Percentiles rank a stretch among this genome's conserved stretches.
Evolutionary conservation across 345 rosid species (phyloP).

Genomic region (Pistacia integerrima): DNA sequence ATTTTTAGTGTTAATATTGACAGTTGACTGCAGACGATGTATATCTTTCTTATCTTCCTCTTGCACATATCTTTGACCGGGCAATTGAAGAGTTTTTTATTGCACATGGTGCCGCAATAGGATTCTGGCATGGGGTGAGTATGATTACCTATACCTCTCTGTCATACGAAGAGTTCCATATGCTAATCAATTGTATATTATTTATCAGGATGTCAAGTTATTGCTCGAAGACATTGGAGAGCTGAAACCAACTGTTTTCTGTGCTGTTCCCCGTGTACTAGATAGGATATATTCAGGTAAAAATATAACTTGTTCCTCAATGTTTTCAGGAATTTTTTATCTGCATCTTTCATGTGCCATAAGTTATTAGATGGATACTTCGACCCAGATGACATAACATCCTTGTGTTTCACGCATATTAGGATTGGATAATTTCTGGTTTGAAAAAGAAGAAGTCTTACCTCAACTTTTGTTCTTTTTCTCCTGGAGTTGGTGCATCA

Average conservation of each 20-base stretch:
- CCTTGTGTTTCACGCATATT: constrained; percentile 7
- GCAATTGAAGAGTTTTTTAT: constrained; percentile 85
- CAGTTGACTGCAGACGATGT: constrained; percentile 80
- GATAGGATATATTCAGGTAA: constrained; percentile 84
- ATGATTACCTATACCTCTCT: constrained; percentile 6
- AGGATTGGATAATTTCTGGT: not conserved
- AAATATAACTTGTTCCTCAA: constrained; percentile 2
- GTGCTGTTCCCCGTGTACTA: constrained; percentile 98
- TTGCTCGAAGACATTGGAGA: constrained; percentile 86
- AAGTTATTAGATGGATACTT: not conserved
- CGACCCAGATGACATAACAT: not conserved
- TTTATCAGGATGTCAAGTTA: constrained; percentile 79
- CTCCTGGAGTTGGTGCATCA: not conserved
- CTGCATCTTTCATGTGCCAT: not conserved
- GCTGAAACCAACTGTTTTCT: constrained; percentile 87
- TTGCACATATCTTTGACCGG: constrained; percentile 95
- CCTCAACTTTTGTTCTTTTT: not conserved
- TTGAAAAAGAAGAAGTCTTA: not conserved
- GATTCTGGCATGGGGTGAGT: constrained; percentile 97
- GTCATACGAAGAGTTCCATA: constrained; percentile 11
- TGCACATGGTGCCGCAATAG: constrained; percentile 76
- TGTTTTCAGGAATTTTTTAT: not conserved
- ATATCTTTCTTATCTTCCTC: constrained; percentile 91
- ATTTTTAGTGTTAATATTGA: constrained; percentile 25
- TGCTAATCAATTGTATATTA: constrained; percentile 11